Evolutionary conservation across 208 protist genomes (phyloP).

Genomic region (Trypanosoma theileri): DNA sequence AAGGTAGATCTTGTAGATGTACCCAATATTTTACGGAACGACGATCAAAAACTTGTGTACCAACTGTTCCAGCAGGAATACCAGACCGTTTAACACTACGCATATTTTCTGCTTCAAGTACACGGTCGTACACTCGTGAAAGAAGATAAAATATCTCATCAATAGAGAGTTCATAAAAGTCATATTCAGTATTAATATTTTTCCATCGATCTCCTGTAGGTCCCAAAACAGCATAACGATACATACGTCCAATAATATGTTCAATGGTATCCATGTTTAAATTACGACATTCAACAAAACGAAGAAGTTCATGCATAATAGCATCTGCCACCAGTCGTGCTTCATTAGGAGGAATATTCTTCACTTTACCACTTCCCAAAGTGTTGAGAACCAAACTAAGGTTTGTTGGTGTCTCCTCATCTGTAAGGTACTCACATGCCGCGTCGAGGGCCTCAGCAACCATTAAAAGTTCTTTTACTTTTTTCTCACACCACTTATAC

Average conservation of each 20-base stretch:
- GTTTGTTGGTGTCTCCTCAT: slow-evolving; percentile 45
- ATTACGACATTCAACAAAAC: slow-evolving; percentile 84
- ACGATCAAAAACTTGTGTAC: slow-evolving; percentile 87
- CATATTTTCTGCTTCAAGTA: slow-evolving; percentile 65
- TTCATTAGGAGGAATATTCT: slow-evolving; percentile 47
- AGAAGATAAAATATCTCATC: slow-evolving; percentile 76
- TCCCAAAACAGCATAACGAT: slow-evolving; percentile 82
- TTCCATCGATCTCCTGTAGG: slow-evolving; percentile 82
- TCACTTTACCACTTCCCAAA: slow-evolving; percentile 19
- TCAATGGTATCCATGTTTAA: slow-evolving; percentile 86
- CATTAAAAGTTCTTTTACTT: slow-evolving; percentile 58
- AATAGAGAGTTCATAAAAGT: slow-evolving; percentile 60
- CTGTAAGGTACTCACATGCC: slow-evolving; percentile 48
- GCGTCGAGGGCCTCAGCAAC: slow-evolving; percentile 62
- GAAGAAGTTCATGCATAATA: slow-evolving; percentile 76
- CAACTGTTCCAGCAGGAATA: slow-evolving; percentile 60
- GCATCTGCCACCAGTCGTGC: slow-evolving; percentile 69
- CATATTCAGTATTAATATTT: slow-evolving; percentile 58
- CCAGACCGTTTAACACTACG: slow-evolving; percentile 55
- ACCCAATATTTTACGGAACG: slow-evolving; percentile 90
- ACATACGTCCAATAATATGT: slow-evolving; percentile 85
- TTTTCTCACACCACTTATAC: slow-evolving; percentile 71
- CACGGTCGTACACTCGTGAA: slow-evolving; percentile 75
- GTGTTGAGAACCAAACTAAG: slow-evolving; percentile 41
- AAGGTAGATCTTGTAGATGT: slow-evolving; percentile 83